A percentile compares a stretch with the other conserved stretches of the same genome.
These are phyloP conservation scores for Cucumis hystrix DNA, from an alignment of 306 rosid genomes.

Conservation along the genomic window DNA sequence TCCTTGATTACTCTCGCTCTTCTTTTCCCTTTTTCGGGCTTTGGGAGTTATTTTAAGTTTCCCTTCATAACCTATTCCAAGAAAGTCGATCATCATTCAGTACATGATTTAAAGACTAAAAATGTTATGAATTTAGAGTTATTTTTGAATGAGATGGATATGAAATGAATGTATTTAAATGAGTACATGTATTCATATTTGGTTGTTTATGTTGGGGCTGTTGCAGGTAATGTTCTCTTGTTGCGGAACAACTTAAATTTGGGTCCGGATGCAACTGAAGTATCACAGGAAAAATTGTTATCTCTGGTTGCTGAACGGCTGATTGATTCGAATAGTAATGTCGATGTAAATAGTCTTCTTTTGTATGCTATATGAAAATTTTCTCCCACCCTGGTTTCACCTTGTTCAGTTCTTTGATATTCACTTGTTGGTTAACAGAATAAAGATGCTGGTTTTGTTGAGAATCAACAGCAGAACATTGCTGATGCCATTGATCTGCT, in stretches of 20 bases:
- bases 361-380: not conserved
- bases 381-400: not conserved
- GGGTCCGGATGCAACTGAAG: conserved; percentile 69
- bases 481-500: conserved; percentile 95
- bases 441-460: conserved; percentile 75
- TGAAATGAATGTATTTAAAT: not conserved
- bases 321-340: conserved; percentile 80
- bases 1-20: not conserved
- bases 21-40: not conserved
- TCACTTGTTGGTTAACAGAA: conserved; percentile 33
- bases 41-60: not conserved
- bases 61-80: not conserved
- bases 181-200: not conserved
- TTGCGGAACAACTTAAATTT: conserved; percentile 65
- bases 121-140: not conserved
- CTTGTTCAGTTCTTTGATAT: conserved; percentile 7
- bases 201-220: conserved; percentile 6
- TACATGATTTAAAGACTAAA: not conserved
- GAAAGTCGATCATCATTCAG: not conserved
- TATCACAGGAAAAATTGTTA: conserved; percentile 91
- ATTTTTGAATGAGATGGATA: not conserved
- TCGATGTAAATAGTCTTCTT: conserved; percentile 29
- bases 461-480: conserved; percentile 94
- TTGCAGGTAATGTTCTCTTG: conserved; percentile 82
- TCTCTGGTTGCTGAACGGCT: conserved; percentile 80